Evolutionary conservation across 2,329 filamentous ascomycete genomes (phyloP).

Genomic region (Fusarium beomiforme): DNA sequence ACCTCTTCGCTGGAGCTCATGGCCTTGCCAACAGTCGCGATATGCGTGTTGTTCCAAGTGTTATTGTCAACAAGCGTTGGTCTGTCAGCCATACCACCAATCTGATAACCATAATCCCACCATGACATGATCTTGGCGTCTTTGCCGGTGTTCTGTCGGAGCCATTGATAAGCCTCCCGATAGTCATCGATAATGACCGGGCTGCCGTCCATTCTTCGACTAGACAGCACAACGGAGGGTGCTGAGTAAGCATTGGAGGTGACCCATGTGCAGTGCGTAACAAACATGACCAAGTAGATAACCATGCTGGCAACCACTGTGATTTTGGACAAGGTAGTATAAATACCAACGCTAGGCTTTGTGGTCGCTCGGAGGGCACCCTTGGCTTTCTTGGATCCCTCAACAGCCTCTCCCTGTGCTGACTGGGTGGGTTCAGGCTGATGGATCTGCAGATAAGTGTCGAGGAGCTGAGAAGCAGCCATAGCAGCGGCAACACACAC

Average conservation of each 20-base stretch:
- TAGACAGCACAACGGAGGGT: slow-evolving; percentile 94
- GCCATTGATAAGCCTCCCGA: slow-evolving; percentile 99
- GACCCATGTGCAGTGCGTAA: slow-evolving; percentile 98
- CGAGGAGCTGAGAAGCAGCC: slow-evolving; percentile 86
- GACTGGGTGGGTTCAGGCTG: slow-evolving; percentile 65
- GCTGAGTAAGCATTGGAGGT: slow-evolving; percentile 99
- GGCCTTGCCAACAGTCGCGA: slow-evolving; percentile 97
- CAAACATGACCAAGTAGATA: slow-evolving; percentile 89
- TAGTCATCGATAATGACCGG: slow-evolving; percentile 99
- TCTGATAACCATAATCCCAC: slow-evolving; percentile 99
- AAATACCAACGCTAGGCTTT: slow-evolving; percentile 83
- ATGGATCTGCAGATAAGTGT: slow-evolving; percentile 79
- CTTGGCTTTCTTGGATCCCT: slow-evolving; percentile 66
- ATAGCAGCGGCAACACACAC: slow-evolving; percentile 95
- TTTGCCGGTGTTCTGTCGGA: slow-evolving; percentile 93
- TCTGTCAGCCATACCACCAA: slow-evolving; percentile 98
- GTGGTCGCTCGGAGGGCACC: slow-evolving; percentile 73
- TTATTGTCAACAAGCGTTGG: slow-evolving; percentile 99
- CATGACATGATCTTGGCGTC: slow-evolving; percentile 99
- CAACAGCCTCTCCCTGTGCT: slow-evolving; percentile 53
- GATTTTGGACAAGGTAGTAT: slow-evolving; percentile 80
- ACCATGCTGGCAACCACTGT: slow-evolving; percentile 78
- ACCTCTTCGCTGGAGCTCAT: slow-evolving; percentile 98
- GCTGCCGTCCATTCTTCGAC: slow-evolving; percentile 89
- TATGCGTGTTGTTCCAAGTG: slow-evolving; percentile 99